Evolutionary conservation across 2,329 filamentous ascomycete species (phyloP).

Genomic region (Fusarium piperis): DNA sequence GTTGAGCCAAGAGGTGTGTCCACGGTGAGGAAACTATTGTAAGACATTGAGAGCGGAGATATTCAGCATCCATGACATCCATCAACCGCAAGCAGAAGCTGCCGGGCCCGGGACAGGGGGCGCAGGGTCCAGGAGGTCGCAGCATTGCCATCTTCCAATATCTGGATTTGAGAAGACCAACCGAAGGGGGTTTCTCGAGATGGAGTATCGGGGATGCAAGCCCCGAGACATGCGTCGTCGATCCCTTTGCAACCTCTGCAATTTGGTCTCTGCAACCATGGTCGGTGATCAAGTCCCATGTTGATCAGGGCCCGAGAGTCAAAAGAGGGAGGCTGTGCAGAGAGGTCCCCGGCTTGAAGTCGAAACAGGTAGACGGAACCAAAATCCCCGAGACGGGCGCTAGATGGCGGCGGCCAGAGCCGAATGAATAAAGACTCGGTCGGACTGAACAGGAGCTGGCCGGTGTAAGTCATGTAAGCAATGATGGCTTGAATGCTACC

Average conservation of each 20-base stretch:
- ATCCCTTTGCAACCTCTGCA: constrained; percentile 24
- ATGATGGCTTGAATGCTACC: background rate
- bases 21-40: constrained; percentile 7
- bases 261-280: background rate
- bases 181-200: constrained; percentile 17
- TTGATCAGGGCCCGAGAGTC: background rate
- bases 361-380: constrained; percentile 4
- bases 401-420: constrained; percentile 5
- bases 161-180: constrained; percentile 6
- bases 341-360: background rate
- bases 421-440: constrained; percentile 2
- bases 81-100: background rate
- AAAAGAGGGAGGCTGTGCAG: background rate
- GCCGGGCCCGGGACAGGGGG: constrained; percentile 2
- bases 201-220: constrained; percentile 27
- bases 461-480: constrained; percentile 24
- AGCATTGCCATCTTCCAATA: constrained; percentile 13
- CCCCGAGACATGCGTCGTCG: constrained; percentile 33
- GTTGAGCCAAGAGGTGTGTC: constrained; percentile 12
- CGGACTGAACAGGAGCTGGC: constrained; percentile 7
- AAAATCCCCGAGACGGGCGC: constrained; percentile 8
- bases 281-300: background rate
- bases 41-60: constrained; percentile 28
- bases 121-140: constrained; percentile 10
- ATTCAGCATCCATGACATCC: constrained; percentile 5